phyloP scores from a whole-genome alignment of 2,329 filamentous ascomycete species.

The Colletotrichum sojae region DNA sequence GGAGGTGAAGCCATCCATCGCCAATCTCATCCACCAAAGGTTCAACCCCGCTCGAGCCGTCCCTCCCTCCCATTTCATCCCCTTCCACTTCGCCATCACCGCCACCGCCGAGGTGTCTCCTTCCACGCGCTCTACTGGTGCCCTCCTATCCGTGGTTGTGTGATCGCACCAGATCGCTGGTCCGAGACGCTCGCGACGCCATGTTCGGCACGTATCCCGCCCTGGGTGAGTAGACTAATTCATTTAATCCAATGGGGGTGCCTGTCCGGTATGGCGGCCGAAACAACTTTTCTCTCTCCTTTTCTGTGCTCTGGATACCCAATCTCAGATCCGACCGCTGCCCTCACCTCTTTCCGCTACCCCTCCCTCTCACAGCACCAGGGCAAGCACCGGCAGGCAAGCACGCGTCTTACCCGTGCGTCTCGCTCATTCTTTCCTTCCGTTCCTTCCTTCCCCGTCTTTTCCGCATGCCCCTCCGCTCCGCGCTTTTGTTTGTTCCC shows the following conservation, averaged over 20 bases:
- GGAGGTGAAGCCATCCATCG: constrained; percentile 18
- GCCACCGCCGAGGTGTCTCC: constrained; percentile 25
- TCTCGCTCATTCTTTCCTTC: constrained; percentile 35
- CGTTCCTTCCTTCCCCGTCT: constrained; percentile 24
- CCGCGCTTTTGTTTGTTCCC: constrained; percentile 31
- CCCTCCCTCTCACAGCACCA: constrained; percentile 6
- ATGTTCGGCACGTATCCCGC: constrained; percentile 62
- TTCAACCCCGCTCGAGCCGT: constrained; percentile 34
- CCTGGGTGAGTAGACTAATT: constrained; percentile 53
- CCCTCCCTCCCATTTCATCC: constrained; percentile 17
- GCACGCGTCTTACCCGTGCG: constrained; percentile 19
- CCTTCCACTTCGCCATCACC: constrained; percentile 34
- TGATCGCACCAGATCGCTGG: constrained; percentile 14
- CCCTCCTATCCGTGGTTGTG: not conserved
- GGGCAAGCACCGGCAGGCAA: no score
- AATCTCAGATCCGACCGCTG: not conserved
- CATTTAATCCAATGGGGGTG: constrained; percentile 1
- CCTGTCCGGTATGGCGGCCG: not conserved
- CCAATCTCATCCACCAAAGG: constrained; percentile 9
- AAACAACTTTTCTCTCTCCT: constrained; percentile 1
- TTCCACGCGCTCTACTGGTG: no score
- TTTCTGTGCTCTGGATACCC: not conserved
- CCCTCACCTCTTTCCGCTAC: not conserved
- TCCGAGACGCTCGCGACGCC: constrained; percentile 39
- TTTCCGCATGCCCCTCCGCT: not conserved